Conservation (phyloP, 768 basidiomycete genomes). For the Boletus insuetus region DNA sequence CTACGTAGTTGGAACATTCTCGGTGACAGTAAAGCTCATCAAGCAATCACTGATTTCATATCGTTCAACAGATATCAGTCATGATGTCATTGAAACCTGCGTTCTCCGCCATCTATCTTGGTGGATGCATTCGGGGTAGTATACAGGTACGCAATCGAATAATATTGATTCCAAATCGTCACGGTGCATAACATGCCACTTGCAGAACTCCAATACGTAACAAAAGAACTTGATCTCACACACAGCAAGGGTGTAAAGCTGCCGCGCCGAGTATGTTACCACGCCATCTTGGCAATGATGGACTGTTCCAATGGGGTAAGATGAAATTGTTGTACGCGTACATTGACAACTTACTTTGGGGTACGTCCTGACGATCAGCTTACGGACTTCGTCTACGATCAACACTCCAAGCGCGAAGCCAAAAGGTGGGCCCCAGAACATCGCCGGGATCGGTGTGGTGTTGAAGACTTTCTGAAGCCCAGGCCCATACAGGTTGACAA, state of each 20-base stretch:
- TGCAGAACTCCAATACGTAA: neutral
- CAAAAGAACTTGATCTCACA: neutral
- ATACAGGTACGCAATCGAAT: no score
- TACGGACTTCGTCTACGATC: slow-evolving; percentile 43
- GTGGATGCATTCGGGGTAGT: no score
- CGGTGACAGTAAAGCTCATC: no score
- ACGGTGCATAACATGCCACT: neutral
- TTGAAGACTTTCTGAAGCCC: slow-evolving; percentile 43
- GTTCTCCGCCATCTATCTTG: no score
- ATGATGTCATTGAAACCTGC: no score
- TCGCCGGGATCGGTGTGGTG: slow-evolving; percentile 42
- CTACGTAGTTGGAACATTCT: no score
- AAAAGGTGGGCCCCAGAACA: slow-evolving; percentile 50
- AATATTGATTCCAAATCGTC: neutral
- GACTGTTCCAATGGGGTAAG: slow-evolving; percentile 26
- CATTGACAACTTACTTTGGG: slow-evolving; percentile 34
- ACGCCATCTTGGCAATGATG: slow-evolving; percentile 38
- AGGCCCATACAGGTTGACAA: slow-evolving; percentile 43
- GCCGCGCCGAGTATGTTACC: slow-evolving; percentile 22
- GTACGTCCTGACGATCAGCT: slow-evolving; percentile 42
- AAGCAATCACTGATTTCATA: no score
- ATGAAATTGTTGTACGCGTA: neutral
- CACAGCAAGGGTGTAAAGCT: neutral
- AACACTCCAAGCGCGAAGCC: slow-evolving; percentile 41
- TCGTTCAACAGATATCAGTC: no score